Percentiles rank a stretch among this genome's conserved stretches.
phyloP scores from a whole-genome alignment of 2,329 filamentous ascomycete species.

The Purpureocillium lavendulum region DNA sequence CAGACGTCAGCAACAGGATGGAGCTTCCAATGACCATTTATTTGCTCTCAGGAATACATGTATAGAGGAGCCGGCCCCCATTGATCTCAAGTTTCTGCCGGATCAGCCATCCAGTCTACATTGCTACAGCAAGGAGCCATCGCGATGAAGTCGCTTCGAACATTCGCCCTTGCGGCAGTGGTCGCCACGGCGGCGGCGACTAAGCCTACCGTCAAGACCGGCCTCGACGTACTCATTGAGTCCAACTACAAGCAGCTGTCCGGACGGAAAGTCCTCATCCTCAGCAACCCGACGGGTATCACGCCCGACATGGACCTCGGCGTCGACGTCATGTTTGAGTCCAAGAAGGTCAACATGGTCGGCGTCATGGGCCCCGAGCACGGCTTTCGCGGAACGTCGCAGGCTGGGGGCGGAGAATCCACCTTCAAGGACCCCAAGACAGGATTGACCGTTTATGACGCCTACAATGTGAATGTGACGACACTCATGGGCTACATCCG shows the following conservation, averaged over 20 bases:
- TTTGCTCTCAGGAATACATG: too few species aligned
- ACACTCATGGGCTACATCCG: slow-evolving; percentile 2
- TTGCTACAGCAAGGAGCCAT: too few species aligned
- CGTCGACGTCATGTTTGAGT: slow-evolving; percentile 7
- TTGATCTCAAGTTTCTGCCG: too few species aligned
- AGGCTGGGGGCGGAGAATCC: slow-evolving; percentile 5
- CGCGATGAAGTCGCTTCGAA: background rate
- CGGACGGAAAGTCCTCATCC: slow-evolving; percentile 5
- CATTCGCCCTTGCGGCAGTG: background rate
- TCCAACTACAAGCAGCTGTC: slow-evolving; percentile 4
- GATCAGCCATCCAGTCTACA: too few species aligned
- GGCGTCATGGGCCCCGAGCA: slow-evolving; percentile 9
- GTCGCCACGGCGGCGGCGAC: background rate
- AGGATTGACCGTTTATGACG: slow-evolving; percentile 7
- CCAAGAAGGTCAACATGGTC: slow-evolving; percentile 6
- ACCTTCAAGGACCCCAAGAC: slow-evolving; percentile 7
- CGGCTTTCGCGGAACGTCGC: slow-evolving; percentile 6
- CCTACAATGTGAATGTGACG: slow-evolving; percentile 3
- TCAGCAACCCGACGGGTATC: slow-evolving; percentile 6
- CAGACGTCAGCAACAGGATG: too few species aligned
- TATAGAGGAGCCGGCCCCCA: too few species aligned
- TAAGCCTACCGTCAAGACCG: slow-evolving; percentile 5
- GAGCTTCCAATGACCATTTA: too few species aligned
- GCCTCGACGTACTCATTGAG: slow-evolving; percentile 8
- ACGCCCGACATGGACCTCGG: slow-evolving; percentile 8